Conservation (phyloP, 495 filamentous ascomycete genomes). For the Clavariopsis aquatica region DNA sequence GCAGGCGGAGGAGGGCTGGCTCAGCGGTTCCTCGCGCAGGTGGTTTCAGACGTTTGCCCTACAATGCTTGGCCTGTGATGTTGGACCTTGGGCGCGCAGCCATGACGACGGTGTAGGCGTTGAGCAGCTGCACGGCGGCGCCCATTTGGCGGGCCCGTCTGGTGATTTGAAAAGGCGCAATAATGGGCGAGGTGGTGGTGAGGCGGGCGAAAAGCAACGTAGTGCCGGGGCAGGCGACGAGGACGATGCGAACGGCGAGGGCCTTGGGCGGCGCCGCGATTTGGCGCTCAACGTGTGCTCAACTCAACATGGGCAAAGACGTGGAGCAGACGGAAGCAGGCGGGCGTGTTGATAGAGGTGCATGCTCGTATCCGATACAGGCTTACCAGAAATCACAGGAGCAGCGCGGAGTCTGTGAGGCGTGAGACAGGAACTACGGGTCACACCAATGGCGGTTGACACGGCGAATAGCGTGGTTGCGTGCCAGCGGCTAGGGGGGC, state of each 20-base stretch:
- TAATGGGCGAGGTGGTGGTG: conserved; percentile 5
- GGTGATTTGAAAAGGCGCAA: background rate
- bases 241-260: background rate
- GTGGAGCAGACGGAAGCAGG: background rate
- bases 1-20: conserved; percentile 27
- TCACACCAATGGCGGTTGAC: conserved; percentile 26
- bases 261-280: background rate
- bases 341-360: background rate
- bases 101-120: conserved; percentile 3
- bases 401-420: background rate
- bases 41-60: conserved; percentile 39
- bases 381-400: conserved; percentile 36
- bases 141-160: background rate
- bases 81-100: conserved; percentile 1
- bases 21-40: conserved; percentile 23
- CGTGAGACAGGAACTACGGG: conserved; percentile 34
- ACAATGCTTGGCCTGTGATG: conserved; percentile 31
- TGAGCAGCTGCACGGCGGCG: background rate
- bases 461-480: conserved; percentile 18
- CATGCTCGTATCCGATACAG: background rate
- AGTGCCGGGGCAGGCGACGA: background rate
- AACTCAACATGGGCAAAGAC: too few relatives aligned
- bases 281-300: background rate
- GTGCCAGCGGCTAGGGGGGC: conserved; percentile 23
- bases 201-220: background rate